Evolutionary conservation across 768 basidiomycete genomes (phyloP), one percentile per base, ranked within the genome.

Genomic region (Serendipita vermifera): DNA sequence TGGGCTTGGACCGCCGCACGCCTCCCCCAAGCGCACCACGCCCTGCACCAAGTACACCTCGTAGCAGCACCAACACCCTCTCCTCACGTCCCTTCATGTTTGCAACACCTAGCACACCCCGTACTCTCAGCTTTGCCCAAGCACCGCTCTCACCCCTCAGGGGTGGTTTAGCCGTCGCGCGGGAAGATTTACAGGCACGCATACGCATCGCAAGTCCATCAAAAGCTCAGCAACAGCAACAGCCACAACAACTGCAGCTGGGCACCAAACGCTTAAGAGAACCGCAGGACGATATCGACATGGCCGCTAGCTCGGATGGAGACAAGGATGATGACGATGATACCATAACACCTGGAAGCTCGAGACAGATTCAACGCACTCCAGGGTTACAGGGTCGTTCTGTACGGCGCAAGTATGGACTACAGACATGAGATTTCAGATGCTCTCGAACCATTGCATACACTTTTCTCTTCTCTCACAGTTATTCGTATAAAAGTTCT

Each of bases 271-370:
- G 46, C 9, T 31, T 15, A 31, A 22, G 46, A 15, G 46, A 51
- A 9, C 29, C 17, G 9, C 46, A 51, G 46, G 46, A 51, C 22
- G 46, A 51, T 51, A 51, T 51, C 46, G 46, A 51, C 17, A 51
- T 51, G 46, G 17, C 26, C 15, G 39, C 39, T 26, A n/a, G 24
- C 5, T 22, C 22, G 24, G 17, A 22, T 9, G 46, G 32, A 51
- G 46, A 51, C 24, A 15, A 22, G 7, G 24, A 51, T n/a, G 27
- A 51, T n/a, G 26, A 22, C 15, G 46, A 51, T 51, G 46, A 51
- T 51, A 51, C 46, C 9, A 26, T 51, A 9, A 29, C 29, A 5
- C 22, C 15, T 15, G 29, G 46, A n/a, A 51, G 17, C 46, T 51
- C 46, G n/a, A 51, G 29, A 26, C 17, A 31, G 29, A 15, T 31